These are phyloP conservation scores for Globisporangium echinulatum DNA, from an alignment of 352 stramenopile genomes.

Conservation along the genomic window DNA sequence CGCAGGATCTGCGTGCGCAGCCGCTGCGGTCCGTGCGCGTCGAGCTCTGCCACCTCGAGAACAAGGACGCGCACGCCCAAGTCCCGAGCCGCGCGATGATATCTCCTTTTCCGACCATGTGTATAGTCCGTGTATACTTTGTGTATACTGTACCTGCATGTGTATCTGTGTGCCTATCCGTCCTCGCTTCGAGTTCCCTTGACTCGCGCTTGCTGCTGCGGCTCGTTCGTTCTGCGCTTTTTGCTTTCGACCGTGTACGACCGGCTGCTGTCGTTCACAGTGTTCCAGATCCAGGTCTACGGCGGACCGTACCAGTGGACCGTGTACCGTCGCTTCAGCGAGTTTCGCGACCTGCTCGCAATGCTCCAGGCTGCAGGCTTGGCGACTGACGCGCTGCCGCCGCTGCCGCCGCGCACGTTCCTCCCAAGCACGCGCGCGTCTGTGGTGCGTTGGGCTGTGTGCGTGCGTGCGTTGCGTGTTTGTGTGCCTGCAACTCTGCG, in stretches of 20 bases:
- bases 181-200: slow-evolving; percentile 7
- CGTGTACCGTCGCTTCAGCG: slow-evolving; percentile 80
- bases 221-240: slow-evolving; percentile 2
- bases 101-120: slow-evolving; percentile 11
- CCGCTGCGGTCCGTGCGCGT: slow-evolving; percentile 74
- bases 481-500: background rate
- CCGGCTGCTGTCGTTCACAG: slow-evolving; percentile 70
- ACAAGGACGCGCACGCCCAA: slow-evolving; percentile 81
- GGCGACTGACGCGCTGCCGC: slow-evolving; percentile 46
- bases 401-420: slow-evolving; percentile 63
- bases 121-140: no score
- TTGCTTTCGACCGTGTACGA: slow-evolving; percentile 21
- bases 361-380: slow-evolving; percentile 41
- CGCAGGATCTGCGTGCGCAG: slow-evolving; percentile 63
- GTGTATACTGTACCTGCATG: background rate
- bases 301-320: slow-evolving; percentile 82
- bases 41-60: slow-evolving; percentile 81
- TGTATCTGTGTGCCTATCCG: background rate
- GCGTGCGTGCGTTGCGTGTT: background rate
- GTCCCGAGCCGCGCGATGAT: slow-evolving; percentile 58
- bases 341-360: slow-evolving; percentile 61
- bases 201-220: slow-evolving; percentile 1
- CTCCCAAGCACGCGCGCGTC: slow-evolving; percentile 59
- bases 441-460: slow-evolving; percentile 24
- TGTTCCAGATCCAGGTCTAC: slow-evolving; percentile 81